phyloP scores from a whole-genome alignment of 2,329 filamentous ascomycete genomes.

The Aspergillus pseudoglaucus region DNA sequence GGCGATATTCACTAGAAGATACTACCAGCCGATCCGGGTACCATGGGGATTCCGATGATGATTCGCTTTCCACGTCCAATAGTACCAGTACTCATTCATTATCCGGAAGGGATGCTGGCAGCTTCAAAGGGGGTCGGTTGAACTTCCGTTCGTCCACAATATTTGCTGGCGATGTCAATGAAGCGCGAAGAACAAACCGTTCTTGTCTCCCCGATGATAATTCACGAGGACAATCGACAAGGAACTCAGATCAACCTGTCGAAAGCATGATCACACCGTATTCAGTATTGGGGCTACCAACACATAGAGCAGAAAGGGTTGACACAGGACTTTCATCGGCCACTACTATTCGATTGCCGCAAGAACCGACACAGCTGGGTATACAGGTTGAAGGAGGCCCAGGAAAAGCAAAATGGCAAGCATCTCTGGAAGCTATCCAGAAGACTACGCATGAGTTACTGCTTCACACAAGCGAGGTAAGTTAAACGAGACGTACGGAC shows the following conservation, averaged over 20 bases:
- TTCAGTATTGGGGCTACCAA: neutral
- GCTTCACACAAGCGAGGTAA: constrained; percentile 18
- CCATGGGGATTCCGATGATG: constrained; percentile 3
- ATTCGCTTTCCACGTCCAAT: neutral
- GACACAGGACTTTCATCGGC: neutral
- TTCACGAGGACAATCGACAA: neutral
- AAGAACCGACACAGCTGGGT: neutral
- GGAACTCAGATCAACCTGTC: neutral
- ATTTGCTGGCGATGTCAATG: neutral
- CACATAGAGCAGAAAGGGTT: neutral
- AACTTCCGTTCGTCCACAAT: neutral
- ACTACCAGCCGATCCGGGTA: constrained; percentile 4
- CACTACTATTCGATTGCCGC: neutral
- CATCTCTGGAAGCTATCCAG: constrained; percentile 12
- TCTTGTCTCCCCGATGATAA: neutral
- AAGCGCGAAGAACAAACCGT: neutral
- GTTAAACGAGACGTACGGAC: constrained; percentile 1
- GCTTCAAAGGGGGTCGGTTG: neutral
- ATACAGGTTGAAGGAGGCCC: neutral
- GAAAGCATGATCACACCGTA: neutral
- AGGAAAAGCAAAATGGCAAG: constrained; percentile 10
- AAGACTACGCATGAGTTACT: constrained; percentile 2
- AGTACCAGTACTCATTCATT: neutral
- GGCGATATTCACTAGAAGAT: neutral
- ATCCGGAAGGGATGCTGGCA: neutral